These are phyloP conservation scores for Biscogniauxia mediterranea DNA, from an alignment of 2,329 filamentous ascomycete species.

Conservation along the genomic window DNA sequence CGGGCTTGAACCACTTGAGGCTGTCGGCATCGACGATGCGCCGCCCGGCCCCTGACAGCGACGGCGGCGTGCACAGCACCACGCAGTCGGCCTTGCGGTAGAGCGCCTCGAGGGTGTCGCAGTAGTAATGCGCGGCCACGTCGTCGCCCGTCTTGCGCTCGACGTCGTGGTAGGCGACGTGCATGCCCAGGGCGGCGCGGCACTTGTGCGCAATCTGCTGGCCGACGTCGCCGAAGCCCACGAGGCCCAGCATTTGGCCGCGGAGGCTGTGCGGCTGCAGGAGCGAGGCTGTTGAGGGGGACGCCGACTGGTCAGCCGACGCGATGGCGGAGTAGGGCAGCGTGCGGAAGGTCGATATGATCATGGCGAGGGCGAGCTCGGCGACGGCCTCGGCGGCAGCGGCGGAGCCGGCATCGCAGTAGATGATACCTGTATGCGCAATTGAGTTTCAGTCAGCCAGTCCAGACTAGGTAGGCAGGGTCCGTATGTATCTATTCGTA, in stretches of 20 bases:
- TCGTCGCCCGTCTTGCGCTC: constrained; percentile 41
- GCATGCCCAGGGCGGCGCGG: constrained; percentile 61
- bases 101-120: constrained; percentile 50
- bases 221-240: constrained; percentile 68
- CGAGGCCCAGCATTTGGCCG: constrained; percentile 59
- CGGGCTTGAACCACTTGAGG: constrained; percentile 51
- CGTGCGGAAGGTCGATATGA: constrained; percentile 67
- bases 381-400: constrained; percentile 71
- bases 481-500: too few species aligned
- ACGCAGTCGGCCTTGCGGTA: constrained; percentile 56
- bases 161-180: constrained; percentile 62
- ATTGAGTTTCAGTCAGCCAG: not conserved
- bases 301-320: constrained; percentile 55
- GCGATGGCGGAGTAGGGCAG: constrained; percentile 57
- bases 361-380: constrained; percentile 67
- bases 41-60: constrained; percentile 35
- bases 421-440: constrained; percentile 53
- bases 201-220: constrained; percentile 60
- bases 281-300: constrained; percentile 46
- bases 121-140: constrained; percentile 46
- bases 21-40: constrained; percentile 46
- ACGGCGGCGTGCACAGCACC: constrained; percentile 60
- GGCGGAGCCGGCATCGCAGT: constrained; percentile 70
- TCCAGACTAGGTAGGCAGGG: not conserved
- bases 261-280: constrained; percentile 61